phyloP scores from a whole-genome alignment of 2,329 filamentous ascomycete species.

The Beauveria asiatica region DNA sequence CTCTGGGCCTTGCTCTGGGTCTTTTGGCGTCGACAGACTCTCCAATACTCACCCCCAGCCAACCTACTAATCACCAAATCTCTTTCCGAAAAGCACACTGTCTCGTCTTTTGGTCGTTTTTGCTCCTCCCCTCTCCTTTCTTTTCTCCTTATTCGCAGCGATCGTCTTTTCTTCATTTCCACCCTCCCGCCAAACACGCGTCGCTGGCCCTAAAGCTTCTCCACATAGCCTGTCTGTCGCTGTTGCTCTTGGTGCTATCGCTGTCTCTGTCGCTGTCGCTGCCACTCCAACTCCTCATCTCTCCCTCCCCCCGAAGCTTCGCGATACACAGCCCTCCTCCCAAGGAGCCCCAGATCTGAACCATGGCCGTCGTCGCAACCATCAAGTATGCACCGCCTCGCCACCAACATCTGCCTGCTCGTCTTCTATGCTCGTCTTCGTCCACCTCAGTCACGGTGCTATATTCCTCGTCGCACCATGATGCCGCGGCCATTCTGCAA shows the following conservation, averaged over 20 bases:
- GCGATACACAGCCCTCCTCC: conserved; percentile 21
- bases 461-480: conserved; percentile 12
- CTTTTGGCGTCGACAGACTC: background rate
- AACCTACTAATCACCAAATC: conserved; percentile 2
- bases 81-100: conserved; percentile 2
- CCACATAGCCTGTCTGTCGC: background rate
- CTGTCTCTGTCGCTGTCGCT: background rate
- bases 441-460: background rate
- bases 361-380: conserved; percentile 54
- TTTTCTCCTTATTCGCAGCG: background rate
- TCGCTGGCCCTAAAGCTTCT: background rate
- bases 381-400: conserved; percentile 45
- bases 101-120: background rate
- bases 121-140: background rate
- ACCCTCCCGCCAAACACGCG: background rate
- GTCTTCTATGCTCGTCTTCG: background rate
- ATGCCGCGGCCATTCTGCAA: conserved; percentile 5
- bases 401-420: conserved; percentile 11
- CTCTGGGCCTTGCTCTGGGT: background rate
- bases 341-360: conserved; percentile 30
- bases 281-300: conserved; percentile 12
- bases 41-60: background rate
- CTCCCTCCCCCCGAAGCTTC: conserved; percentile 7
- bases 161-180: background rate
- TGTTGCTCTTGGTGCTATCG: background rate